Conservation (phyloP, 169 alveolate species). For the Pseudocohnilembus persalinus region DNA sequence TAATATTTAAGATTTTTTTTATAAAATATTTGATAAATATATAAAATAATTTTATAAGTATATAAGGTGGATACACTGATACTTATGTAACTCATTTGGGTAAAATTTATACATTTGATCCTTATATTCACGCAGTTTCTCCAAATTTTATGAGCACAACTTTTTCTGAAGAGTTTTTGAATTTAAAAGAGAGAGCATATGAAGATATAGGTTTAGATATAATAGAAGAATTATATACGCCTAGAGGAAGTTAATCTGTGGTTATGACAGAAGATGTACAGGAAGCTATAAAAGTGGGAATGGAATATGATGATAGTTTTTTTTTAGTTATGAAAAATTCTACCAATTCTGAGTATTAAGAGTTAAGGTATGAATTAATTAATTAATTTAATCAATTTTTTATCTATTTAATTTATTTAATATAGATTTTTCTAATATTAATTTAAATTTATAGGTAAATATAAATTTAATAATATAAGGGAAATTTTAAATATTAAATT, state of each 20-base stretch:
- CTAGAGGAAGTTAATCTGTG: conserved; percentile 62
- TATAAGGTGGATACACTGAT: conserved; percentile 2
- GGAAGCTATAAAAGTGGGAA: conserved; percentile 4
- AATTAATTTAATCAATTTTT: too few species aligned
- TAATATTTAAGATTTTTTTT: neutral
- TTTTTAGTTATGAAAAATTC: conserved; percentile 36
- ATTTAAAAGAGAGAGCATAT: conserved; percentile 8
- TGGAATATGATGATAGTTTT: conserved; percentile 12
- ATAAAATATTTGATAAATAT: conserved; percentile 7
- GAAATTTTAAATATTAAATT: too few species aligned
- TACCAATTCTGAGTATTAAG: conserved; percentile 26
- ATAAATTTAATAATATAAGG: too few species aligned
- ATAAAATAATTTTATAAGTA: neutral
- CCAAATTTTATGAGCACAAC: conserved; percentile 47
- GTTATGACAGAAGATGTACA: conserved; percentile 7
- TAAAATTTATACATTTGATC: conserved; percentile 20
- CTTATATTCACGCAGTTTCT: conserved; percentile 57
- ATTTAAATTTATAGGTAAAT: too few species aligned
- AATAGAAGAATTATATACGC: conserved; percentile 63
- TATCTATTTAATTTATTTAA: too few species aligned
- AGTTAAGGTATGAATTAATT: conserved; percentile 44
- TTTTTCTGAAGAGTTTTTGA: conserved; percentile 37
- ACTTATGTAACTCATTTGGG: conserved; percentile 47
- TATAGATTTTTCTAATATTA: too few species aligned
- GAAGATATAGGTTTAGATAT: conserved; percentile 30